Percentiles rank a stretch among this genome's conserved stretches.
Conservation (phyloP, 2,329 filamentous ascomycete species). For the Penicillium italicum region DNA sequence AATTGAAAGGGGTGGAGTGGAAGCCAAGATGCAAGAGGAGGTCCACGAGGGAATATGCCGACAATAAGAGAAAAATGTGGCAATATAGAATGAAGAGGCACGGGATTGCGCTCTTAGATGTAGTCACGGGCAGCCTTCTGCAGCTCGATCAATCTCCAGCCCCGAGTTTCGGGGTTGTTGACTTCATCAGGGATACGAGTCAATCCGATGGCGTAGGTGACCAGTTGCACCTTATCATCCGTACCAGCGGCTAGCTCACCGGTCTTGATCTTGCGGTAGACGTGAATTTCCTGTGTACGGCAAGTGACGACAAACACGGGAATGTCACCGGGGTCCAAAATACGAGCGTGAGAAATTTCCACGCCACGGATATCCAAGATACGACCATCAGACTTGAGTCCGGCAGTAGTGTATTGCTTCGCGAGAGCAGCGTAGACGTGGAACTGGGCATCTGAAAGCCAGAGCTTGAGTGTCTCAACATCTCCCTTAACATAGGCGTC, state of each 20-base stretch:
- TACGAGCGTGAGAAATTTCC: slow-evolving; percentile 58
- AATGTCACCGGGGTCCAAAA: slow-evolving; percentile 49
- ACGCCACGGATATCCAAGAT: slow-evolving; percentile 95
- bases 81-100: neutral
- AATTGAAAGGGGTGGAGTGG: slow-evolving; percentile 32
- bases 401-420: slow-evolving; percentile 90
- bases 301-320: slow-evolving; percentile 97
- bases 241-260: slow-evolving; percentile 89
- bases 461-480: slow-evolving; percentile 81
- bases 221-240: slow-evolving; percentile 97
- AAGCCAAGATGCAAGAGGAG: slow-evolving; percentile 26
- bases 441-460: slow-evolving; percentile 94
- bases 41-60: slow-evolving; percentile 18
- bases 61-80: slow-evolving; percentile 9
- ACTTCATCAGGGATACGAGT: slow-evolving; percentile 93
- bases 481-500: slow-evolving; percentile 99
- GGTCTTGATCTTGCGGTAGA: slow-evolving; percentile 89
- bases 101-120: slow-evolving; percentile 49
- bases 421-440: slow-evolving; percentile 95
- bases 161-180: slow-evolving; percentile 91
- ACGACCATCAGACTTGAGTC: slow-evolving; percentile 88
- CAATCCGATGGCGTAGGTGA: slow-evolving; percentile 96
- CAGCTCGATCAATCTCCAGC: slow-evolving; percentile 96
- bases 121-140: slow-evolving; percentile 97
- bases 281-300: slow-evolving; percentile 94